These are phyloP conservation scores for Tetradesmus obliquus DNA, from an alignment of 139 green algal species.

Conservation along the genomic window DNA sequence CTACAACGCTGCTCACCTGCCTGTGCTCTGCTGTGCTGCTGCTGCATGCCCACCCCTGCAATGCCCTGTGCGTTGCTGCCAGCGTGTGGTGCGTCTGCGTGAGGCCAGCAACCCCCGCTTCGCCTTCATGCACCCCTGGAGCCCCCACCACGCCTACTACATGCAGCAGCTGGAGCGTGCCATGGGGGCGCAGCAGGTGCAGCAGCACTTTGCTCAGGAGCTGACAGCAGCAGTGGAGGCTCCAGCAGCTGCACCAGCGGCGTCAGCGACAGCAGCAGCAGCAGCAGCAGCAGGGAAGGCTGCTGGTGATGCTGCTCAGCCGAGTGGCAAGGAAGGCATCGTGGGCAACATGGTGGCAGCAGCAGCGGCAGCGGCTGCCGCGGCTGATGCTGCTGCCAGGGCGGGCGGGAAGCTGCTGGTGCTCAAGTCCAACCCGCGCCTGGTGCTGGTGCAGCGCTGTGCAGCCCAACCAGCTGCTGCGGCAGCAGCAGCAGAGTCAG, in stretches of 20 bases:
- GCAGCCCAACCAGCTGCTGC: neutral
- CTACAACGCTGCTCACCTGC: neutral
- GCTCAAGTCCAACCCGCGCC: slow-evolving; percentile 34
- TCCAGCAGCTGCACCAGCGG: neutral
- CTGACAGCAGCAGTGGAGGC: too few relatives aligned
- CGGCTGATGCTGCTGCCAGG: neutral
- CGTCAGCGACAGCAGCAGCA: neutral
- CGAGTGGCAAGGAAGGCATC: neutral
- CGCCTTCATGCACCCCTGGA: slow-evolving; percentile 67
- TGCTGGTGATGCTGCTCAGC: neutral
- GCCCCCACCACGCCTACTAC: slow-evolving; percentile 66
- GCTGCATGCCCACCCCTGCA: neutral
- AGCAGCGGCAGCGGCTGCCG: neutral
- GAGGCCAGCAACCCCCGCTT: slow-evolving; percentile 75
- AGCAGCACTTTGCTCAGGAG: slow-evolving; percentile 7
- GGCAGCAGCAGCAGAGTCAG: neutral
- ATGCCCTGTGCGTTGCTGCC: slow-evolving; percentile 32
- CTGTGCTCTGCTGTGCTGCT: neutral
- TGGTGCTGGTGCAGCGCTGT: neutral
- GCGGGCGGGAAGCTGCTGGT: neutral
- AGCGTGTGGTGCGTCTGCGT: slow-evolving; percentile 63
- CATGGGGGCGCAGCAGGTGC: slow-evolving; percentile 30
- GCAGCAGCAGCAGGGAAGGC: neutral
- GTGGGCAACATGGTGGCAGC: neutral
- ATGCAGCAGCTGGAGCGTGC: slow-evolving; percentile 41